Base-by-base conservation (phyloP, 805 yeast genomes). In the Schizosaccharomyces japonicus region DNA sequence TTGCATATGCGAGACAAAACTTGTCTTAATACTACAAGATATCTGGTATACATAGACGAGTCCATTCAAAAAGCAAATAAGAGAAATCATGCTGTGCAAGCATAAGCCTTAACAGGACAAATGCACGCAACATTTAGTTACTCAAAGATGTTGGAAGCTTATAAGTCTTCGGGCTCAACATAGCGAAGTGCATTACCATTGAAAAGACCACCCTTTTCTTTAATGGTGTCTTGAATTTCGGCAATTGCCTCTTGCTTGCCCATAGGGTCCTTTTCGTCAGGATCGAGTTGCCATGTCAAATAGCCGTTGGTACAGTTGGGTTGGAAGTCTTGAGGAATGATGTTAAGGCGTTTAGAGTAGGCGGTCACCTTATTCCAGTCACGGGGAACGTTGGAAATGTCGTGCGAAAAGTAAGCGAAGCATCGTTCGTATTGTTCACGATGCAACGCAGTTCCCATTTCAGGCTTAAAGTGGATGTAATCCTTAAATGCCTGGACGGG, bases 301-400 rank as follows among this genome's bases (percentile, higher is more conserved):
- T 62, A 70, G 51, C 68, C 70, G 56, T 71, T 71, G 49, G 72
- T 58, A 58, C 70, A 71, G 60, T 71, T 71, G 44, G 75, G 59
- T 45, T 58, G 54, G 56, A 67, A 71, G 52, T 67, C 73, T n/a
- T 52, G 56, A 44, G 73, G 74, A 53, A 71, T 61, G 50, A 71
- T 68, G 28, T 66, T 67, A 55, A 71, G 63, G 56, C 76, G 64
- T 58, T 71, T 70, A 50, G 75, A 75, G 55, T 71, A 71, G 47
- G 66, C 66, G 45, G 71, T 71, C 50, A 71, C 76, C 60, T 71
- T 71, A 47, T 58, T 63, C 76, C 76, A 71, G 58, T 71, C 76
- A 52, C 76, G 66, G 55, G 68, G 69, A 42, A 70, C 75, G 52
- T 71, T 71, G 60, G 63, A 68, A 52, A 69, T 62, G 15, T 72